Evolutionary conservation across 139 green algal genomes (phyloP).

Genomic region (Marvania coccoides): DNA sequence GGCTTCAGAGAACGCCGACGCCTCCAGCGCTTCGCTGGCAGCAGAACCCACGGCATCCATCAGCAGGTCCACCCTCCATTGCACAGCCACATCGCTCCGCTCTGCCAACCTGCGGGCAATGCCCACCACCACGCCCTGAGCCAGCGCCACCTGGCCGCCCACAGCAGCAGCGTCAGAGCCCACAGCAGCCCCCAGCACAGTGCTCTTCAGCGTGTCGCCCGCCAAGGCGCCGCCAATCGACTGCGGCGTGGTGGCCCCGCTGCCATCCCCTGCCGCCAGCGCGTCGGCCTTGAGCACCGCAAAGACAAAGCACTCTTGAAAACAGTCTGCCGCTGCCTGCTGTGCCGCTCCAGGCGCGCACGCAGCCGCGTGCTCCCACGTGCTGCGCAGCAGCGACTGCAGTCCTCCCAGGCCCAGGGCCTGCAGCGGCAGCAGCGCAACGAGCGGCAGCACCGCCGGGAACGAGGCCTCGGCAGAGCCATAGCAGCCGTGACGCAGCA

Average conservation of each 20-base stretch:
- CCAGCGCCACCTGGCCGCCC: not conserved
- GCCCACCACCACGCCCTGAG: not conserved
- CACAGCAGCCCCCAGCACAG: no score
- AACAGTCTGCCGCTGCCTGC: constrained; percentile 21
- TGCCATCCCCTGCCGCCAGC: constrained; percentile 1
- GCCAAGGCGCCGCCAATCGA: no score
- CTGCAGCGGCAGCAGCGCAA: constrained; percentile 36
- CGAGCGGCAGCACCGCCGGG: constrained; percentile 58
- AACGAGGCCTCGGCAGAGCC: constrained; percentile 44
- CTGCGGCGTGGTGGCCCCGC: not conserved
- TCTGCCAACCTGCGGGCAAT: not conserved
- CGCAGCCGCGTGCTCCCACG: constrained; percentile 8
- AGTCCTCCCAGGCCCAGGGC: not conserved
- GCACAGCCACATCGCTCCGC: not conserved
- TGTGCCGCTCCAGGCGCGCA: not conserved
- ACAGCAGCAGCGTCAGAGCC: no score
- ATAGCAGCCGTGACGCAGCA: constrained; percentile 61
- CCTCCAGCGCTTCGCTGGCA: not conserved
- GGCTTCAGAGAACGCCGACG: not conserved
- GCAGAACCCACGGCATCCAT: not conserved
- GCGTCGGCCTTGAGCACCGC: constrained; percentile 10
- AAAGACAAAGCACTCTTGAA: constrained; percentile 38
- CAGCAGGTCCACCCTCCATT: not conserved
- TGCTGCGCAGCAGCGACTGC: not conserved
- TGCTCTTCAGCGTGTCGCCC: no score